A percentile compares a stretch with the other conserved stretches of the same genome.
These are phyloP conservation scores for Pythium pyrilobum DNA, from an alignment of 352 stramenopile genomes.

Conservation along the genomic window DNA sequence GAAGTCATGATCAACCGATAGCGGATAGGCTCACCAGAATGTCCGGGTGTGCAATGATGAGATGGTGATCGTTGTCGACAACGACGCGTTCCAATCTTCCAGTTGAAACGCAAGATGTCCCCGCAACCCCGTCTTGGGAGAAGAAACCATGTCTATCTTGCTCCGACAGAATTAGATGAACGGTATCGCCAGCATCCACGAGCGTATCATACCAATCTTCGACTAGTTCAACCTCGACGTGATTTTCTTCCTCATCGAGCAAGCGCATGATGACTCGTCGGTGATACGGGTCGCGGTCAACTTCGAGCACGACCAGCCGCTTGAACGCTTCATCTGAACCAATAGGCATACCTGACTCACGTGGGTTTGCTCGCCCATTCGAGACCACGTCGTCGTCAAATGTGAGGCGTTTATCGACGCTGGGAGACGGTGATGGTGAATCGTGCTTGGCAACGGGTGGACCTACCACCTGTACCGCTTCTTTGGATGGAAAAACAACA, in stretches of 20 bases:
- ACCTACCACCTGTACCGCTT: slow-evolving; percentile 12
- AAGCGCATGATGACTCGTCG: slow-evolving; percentile 49
- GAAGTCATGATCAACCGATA: neutral
- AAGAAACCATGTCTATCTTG: slow-evolving; percentile 39
- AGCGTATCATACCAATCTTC: slow-evolving; percentile 79
- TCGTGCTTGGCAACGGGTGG: neutral
- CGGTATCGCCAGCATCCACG: slow-evolving; percentile 64
- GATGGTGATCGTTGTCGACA: slow-evolving; percentile 36
- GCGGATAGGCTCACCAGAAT: slow-evolving; percentile 44
- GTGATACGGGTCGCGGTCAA: slow-evolving; percentile 45
- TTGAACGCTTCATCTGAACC: slow-evolving; percentile 32
- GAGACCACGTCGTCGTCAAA: slow-evolving; percentile 9
- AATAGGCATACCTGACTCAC: neutral
- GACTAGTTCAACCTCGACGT: slow-evolving; percentile 48
- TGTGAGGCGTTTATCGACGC: slow-evolving; percentile 6
- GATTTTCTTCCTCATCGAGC: slow-evolving; percentile 59
- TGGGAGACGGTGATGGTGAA: neutral
- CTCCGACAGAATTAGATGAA: slow-evolving; percentile 77
- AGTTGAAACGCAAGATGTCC: neutral
- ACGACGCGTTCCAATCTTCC: neutral
- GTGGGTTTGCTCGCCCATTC: neutral
- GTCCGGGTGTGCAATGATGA: slow-evolving; percentile 70
- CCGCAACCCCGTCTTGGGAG: slow-evolving; percentile 9
- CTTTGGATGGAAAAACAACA: slow-evolving; percentile 20
- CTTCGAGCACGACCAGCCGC: slow-evolving; percentile 60